Evolutionary conservation across 345 rosid genomes (phyloP), one percentile per base, ranked within the genome.

Genomic region (Carallia pectinifolia): DNA sequence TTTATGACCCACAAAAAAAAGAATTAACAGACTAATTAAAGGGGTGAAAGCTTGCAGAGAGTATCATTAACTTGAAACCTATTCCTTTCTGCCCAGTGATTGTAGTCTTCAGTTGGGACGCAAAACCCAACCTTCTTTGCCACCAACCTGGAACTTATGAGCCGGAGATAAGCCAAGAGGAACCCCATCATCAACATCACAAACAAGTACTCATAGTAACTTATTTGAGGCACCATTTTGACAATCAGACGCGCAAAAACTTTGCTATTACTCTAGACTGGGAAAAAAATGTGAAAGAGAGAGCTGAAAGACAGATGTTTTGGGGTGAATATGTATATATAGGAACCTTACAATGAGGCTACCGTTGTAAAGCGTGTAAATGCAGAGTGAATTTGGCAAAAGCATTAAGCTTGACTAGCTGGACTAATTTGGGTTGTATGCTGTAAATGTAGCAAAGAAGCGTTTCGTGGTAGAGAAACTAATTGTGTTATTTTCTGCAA

Each of bases 61-160:
- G 90, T 86, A 72, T 93, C 97, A 70, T 90, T 90, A 65, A 89
- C 85, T 84, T 84, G 96, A 73, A 93, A 93, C 76, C 98, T 77
- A 71, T 76, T 85, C 62, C 96, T 83, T n/a, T 81, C 89, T 58
- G 97, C 89, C 97, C 98, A 89, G 48, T 85, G 92, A 74, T 82
- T 66, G 82, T 88, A 89, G 30, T 71, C 77, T 81, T 93, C 96
- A 7, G 23, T 81, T 72, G 55, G 98, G 97, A 7, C 76, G 71
- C 17, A 71, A 66, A 65, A 87, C 88, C 98, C 98, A 93, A 6
- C 98, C 98, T 76, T 86, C 79, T 74, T 64, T 79, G 50, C 96
- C 94, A 70, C 98, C 98, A 76, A 86, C 98, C 15, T 31, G 36
- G 71, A 85, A 93, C 63, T 79, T 76, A 58, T 80, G 70, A 53